Percentiles rank a stretch among this genome's conserved stretches.
phyloP scores from a whole-genome alignment of 1,139 yeast species.

The Spencermartinsiella ligniputridi region DNA sequence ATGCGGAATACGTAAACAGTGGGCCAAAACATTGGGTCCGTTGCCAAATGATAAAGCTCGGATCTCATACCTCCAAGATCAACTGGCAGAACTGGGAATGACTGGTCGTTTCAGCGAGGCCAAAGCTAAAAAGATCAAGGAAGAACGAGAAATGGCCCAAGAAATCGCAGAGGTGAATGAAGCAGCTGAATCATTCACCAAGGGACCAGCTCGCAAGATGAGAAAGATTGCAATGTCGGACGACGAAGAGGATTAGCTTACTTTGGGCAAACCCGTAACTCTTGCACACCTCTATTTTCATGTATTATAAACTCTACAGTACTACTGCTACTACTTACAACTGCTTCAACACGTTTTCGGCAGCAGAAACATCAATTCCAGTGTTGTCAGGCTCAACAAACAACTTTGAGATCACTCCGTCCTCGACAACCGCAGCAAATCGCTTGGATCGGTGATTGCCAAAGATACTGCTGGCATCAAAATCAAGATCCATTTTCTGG shows the following conservation, averaged over 20 bases:
- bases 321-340: too few relatives aligned
- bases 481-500: slow-evolving; percentile 55
- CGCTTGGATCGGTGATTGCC: slow-evolving; percentile 75
- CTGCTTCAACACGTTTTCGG: slow-evolving; percentile 41
- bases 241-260: not conserved
- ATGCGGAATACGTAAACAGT: slow-evolving; percentile 28
- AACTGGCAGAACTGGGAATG: slow-evolving; percentile 26
- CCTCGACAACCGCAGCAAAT: slow-evolving; percentile 68
- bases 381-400: slow-evolving; percentile 81
- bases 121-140: slow-evolving; percentile 37
- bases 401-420: slow-evolving; percentile 61
- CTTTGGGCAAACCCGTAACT: too few relatives aligned
- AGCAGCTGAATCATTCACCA: slow-evolving; percentile 17
- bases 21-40: slow-evolving; percentile 25
- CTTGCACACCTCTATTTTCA: too few relatives aligned
- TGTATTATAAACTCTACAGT: too few relatives aligned
- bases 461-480: slow-evolving; percentile 68
- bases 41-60: slow-evolving; percentile 19
- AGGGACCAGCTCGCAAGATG: not conserved
- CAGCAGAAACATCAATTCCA: slow-evolving; percentile 55
- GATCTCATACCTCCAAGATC: slow-evolving; percentile 19
- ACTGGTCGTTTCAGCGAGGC: slow-evolving; percentile 27
- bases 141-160: slow-evolving; percentile 35
- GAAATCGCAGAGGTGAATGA: slow-evolving; percentile 28
- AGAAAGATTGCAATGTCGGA: slow-evolving; percentile 1